Percentiles rank a stretch among this genome's conserved stretches.
Conservation (phyloP, 116 monocot species). For the Posidonia oceanica region DNA sequence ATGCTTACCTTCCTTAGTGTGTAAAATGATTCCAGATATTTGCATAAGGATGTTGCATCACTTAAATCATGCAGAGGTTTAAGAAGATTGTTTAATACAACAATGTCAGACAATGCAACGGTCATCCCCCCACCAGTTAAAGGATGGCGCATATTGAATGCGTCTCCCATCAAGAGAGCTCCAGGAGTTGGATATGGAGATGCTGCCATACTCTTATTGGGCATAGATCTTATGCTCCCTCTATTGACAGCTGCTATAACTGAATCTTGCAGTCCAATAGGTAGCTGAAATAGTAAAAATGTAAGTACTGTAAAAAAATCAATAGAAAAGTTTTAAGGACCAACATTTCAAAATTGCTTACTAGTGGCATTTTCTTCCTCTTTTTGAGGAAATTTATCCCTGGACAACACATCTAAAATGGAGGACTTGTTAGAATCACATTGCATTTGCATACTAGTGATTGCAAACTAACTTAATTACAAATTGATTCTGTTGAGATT, state of each 20-base stretch:
- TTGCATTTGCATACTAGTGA: too few relatives aligned
- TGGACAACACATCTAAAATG: too few relatives aligned
- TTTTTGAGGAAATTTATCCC: too few relatives aligned
- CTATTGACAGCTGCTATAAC: constrained; percentile 49
- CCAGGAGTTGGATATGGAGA: constrained; percentile 71
- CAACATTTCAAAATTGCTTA: too few relatives aligned
- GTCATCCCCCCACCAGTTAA: constrained; percentile 88
- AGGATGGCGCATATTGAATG: constrained; percentile 90
- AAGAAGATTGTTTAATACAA: constrained; percentile 54
- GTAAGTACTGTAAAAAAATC: too few relatives aligned
- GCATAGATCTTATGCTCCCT: constrained; percentile 63
- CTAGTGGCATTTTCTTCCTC: too few relatives aligned
- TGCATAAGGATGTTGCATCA: constrained; percentile 50
- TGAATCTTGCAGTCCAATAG: constrained; percentile 34
- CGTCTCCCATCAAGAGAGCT: constrained; percentile 77
- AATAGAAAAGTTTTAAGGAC: too few relatives aligned
- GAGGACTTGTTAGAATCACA: too few relatives aligned
- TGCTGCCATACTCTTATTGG: constrained; percentile 80
- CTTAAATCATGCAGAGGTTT: constrained; percentile 55
- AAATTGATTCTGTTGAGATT: too few relatives aligned
- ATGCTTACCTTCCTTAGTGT: constrained; percentile 61
- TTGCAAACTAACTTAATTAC: too few relatives aligned
- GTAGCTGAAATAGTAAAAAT: constrained; percentile 26
- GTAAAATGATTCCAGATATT: constrained; percentile 83
- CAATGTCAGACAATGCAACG: constrained; percentile 74